Conservation (phyloP, 2,329 filamentous ascomycete species). For the Fusarium temperatum region DNA sequence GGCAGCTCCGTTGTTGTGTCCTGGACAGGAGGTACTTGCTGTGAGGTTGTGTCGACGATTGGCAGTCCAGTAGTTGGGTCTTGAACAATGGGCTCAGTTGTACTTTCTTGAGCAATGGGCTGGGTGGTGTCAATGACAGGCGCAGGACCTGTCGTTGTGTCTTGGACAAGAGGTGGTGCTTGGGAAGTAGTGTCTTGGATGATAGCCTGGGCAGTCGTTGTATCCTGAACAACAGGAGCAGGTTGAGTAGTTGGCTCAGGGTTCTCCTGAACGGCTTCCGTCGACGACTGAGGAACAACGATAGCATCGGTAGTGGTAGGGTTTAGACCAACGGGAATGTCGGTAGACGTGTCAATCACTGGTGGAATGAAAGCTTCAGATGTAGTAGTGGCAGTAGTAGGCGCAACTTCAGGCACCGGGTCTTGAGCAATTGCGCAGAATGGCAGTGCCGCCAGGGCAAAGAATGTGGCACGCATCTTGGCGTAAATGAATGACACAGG, state of each 20-base stretch:
- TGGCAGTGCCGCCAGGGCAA: constrained; percentile 24
- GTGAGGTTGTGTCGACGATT: background rate
- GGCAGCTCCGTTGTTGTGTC: background rate
- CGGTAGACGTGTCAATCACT: background rate
- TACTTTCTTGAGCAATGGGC: background rate
- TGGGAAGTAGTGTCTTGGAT: background rate
- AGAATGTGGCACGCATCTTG: constrained; percentile 20
- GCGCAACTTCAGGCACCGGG: background rate
- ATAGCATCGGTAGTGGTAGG: background rate
- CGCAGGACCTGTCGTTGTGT: background rate
- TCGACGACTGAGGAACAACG: background rate
- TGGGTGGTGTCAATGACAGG: background rate
- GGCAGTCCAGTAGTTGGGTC: background rate
- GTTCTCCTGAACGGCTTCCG: background rate
- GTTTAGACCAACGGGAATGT: background rate
- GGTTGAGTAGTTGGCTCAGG: background rate
- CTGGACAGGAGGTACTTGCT: background rate
- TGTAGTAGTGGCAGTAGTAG: background rate
- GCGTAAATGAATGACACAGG: background rate
- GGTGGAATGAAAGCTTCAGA: background rate
- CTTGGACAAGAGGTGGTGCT: background rate
- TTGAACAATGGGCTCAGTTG: background rate
- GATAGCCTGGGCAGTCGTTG: background rate
- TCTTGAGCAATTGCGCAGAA: constrained; percentile 16
- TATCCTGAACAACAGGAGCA: background rate